Conservation (phyloP, 129 eudicot species). For the Escallonia herrerae region DNA sequence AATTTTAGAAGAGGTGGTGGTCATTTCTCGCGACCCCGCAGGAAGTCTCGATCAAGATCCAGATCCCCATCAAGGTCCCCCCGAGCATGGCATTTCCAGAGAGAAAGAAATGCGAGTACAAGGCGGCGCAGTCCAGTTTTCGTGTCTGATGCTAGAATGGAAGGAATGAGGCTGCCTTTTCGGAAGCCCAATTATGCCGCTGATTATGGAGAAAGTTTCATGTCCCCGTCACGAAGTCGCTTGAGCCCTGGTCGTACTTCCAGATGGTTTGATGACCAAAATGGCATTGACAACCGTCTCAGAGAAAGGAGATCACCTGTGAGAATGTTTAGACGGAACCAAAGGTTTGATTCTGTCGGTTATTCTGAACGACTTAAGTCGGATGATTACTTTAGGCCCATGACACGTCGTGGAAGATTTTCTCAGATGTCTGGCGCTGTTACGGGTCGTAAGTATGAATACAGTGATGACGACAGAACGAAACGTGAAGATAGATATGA, state of each 20-base stretch:
- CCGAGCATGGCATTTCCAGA: slow-evolving; percentile 44
- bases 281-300: slow-evolving; percentile 27
- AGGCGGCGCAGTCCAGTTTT: slow-evolving; percentile 49
- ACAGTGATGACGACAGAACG: slow-evolving; percentile 20
- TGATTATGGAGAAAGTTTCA: slow-evolving; percentile 26
- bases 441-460: slow-evolving; percentile 33
- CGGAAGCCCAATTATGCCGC: slow-evolving; percentile 32
- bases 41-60: slow-evolving; percentile 65
- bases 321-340: slow-evolving; percentile 30
- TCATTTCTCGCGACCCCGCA: slow-evolving; percentile 27
- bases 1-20: slow-evolving; percentile 23
- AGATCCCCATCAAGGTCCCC: slow-evolving; percentile 75
- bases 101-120: slow-evolving; percentile 33
- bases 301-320: slow-evolving; percentile 51
- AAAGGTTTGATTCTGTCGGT: slow-evolving; percentile 31
- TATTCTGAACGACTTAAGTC: slow-evolving; percentile 43
- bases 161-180: slow-evolving; percentile 36
- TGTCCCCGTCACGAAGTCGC: slow-evolving; percentile 35
- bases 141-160: slow-evolving; percentile 42
- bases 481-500: slow-evolving; percentile 32
- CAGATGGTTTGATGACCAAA: slow-evolving; percentile 43
- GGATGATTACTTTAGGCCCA: slow-evolving; percentile 38
- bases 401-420: slow-evolving; percentile 44
- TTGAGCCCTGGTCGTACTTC: slow-evolving; percentile 30
- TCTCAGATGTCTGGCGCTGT: slow-evolving; percentile 22